Conservation (phyloP, 2,329 filamentous ascomycete genomes). For the Neofusicoccum parvum region DNA sequence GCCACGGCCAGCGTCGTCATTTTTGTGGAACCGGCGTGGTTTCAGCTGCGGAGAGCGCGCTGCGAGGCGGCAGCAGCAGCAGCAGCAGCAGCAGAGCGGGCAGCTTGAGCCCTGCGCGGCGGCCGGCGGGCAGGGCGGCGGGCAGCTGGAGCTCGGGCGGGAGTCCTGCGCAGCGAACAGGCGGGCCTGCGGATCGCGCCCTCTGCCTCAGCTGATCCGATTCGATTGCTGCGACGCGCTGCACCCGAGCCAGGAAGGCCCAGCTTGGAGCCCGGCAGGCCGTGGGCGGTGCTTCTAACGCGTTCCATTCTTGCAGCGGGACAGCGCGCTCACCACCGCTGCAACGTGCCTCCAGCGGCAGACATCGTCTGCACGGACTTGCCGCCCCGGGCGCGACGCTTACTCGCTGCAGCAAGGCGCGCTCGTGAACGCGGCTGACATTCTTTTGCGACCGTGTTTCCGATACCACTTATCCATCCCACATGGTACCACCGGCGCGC, state of each 20-base stretch:
- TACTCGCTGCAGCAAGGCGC: neutral
- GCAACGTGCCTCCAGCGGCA: conserved; percentile 1
- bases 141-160: neutral
- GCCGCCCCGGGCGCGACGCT: neutral
- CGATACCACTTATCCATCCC: conserved; percentile 18
- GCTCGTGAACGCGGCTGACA: conserved; percentile 17
- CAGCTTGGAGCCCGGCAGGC: neutral
- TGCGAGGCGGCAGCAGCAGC: neutral
- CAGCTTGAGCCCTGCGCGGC: too few species aligned
- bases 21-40: conserved; percentile 13
- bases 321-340: neutral
- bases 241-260: neutral
- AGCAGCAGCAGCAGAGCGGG: neutral
- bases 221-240: neutral
- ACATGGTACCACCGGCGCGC: conserved; percentile 15
- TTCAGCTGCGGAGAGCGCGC: conserved; percentile 10
- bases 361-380: conserved; percentile 8
- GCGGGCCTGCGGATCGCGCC: neutral
- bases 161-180: neutral
- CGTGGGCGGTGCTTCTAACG: neutral
- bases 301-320: neutral
- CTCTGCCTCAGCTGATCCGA: conserved; percentile 13
- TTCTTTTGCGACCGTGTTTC: conserved; percentile 14
- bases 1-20: conserved; percentile 11
- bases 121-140: neutral